Base-by-base conservation (phyloP, 768 basidiomycete species). In the Coprinopsis cinerea region DNA sequence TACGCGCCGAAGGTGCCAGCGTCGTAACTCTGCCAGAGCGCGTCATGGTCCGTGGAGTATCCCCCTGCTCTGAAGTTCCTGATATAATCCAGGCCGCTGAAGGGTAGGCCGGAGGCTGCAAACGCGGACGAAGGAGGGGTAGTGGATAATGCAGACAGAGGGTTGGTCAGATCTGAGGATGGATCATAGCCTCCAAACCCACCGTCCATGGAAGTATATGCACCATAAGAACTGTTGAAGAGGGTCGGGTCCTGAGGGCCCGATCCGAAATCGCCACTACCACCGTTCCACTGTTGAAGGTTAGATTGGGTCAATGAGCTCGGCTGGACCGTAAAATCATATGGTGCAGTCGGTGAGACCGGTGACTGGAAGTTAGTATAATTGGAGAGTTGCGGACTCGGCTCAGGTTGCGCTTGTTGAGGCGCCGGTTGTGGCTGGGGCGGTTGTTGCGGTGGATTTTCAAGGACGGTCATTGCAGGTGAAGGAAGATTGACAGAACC, bases 41-140 rank as follows among this genome's bases (percentile, higher is more conserved):
- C 66, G 59, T 79, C 76, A 54, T 75, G 76, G 50, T 78, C 77
- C 17, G 66, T 57, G 20, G 65, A 64, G 63, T 75, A 78, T 28
- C 73, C 73, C 53, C 72, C 71, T 63, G 76, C 75, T 44, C 80
- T 75, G 61, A 85, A 90, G 59, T 88, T 90, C 57, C 85, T 80
- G 59, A 92, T 83, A 58, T 79, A 92, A 57, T 92, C 90, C 26
- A 92, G 72, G 9, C 88, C 90, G 25, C 81, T 76, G 72, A 92
- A 92, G 1, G 88, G 90, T n/a, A 91, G 71, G 32, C 87, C 87
- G 20, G 82, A 73, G 7, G 80, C 79, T 54, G 82, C 71, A 61
- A 89, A 89, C 3, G 76, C 72, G n/a, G 84, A 64, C 4, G 74
- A 77, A 11, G 83, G 77, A 2, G 83, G 77, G 10, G 81, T 78